phyloP scores from a whole-genome alignment of 352 stramenopile species.

The Phytopythium kandeliae region DNA sequence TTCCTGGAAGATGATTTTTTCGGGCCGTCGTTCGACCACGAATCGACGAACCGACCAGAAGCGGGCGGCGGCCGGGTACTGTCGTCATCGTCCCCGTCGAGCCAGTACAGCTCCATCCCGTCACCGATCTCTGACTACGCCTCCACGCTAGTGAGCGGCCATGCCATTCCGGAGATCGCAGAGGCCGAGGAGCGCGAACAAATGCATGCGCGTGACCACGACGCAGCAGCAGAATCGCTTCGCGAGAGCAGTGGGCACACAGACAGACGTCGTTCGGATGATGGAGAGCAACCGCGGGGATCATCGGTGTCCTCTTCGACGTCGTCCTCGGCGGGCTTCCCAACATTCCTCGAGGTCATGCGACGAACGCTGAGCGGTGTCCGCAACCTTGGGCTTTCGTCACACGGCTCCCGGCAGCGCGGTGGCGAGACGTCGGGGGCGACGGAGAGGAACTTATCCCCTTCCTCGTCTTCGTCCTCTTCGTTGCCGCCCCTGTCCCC shows the following conservation, averaged over 20 bases:
- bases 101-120: constrained; percentile 7
- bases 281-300: constrained; percentile 7
- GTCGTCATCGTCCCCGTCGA: not conserved
- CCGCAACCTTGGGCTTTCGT: constrained; percentile 26
- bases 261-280: not conserved
- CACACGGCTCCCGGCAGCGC: constrained; percentile 8
- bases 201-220: constrained; percentile 11
- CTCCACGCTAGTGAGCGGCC: not conserved
- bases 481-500: constrained; percentile 15
- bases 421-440: constrained; percentile 7
- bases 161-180: constrained; percentile 63
- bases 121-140: constrained; percentile 4
- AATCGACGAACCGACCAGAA: not conserved
- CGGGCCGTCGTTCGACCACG: constrained; percentile 36
- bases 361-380: constrained; percentile 37
- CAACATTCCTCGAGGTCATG: constrained; percentile 47
- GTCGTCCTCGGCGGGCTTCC: constrained; percentile 21
- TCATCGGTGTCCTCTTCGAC: constrained; percentile 25
- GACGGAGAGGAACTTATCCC: constrained; percentile 13
- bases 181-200: constrained; percentile 36
- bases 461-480: constrained; percentile 24
- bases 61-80: not conserved
- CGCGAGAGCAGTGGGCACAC: not conserved
- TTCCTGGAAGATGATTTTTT: constrained; percentile 71
- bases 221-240: constrained; percentile 6